A percentile compares a stretch with the other conserved stretches of the same genome.
phyloP scores from a whole-genome alignment of 169 alveolate genomes.

The Plasmodium relictum region DNA sequence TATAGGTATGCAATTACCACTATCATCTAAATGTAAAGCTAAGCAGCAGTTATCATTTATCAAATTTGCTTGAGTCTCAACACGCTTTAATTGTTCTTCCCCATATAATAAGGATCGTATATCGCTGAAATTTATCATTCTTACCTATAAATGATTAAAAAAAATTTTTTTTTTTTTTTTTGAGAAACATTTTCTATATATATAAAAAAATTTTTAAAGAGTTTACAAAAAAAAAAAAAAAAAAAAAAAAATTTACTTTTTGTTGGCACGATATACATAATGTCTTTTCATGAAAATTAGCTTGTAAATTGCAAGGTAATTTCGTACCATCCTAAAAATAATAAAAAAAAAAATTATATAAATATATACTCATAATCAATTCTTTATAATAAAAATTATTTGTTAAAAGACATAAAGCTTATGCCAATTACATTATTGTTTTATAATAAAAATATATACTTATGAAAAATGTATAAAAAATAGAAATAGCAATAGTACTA shows the following conservation, averaged over 20 bases:
- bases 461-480: too few species aligned
- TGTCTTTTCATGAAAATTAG: constrained; percentile 72
- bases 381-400: too few species aligned
- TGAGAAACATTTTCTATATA: background rate
- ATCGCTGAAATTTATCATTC: constrained; percentile 85
- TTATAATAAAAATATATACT: too few species aligned
- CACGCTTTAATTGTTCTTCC: constrained; percentile 88
- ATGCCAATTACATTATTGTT: too few species aligned
- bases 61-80: constrained; percentile 87
- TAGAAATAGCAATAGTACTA: too few species aligned
- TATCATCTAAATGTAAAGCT: constrained; percentile 89
- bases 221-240: background rate
- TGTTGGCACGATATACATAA: constrained; percentile 76
- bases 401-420: too few species aligned
- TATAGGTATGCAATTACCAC: constrained; percentile 91
- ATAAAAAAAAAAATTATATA: constrained; percentile 4
- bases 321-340: constrained; percentile 70
- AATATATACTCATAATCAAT: background rate
- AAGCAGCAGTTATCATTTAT: constrained; percentile 86
- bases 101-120: constrained; percentile 86
- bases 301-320: constrained; percentile 71
- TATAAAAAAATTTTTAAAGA: too few species aligned
- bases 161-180: background rate
- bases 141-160: constrained; percentile 70
- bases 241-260: constrained; percentile 26